Base-by-base conservation (phyloP, 768 basidiomycete genomes). In the Trametes cinnabarina region DNA sequence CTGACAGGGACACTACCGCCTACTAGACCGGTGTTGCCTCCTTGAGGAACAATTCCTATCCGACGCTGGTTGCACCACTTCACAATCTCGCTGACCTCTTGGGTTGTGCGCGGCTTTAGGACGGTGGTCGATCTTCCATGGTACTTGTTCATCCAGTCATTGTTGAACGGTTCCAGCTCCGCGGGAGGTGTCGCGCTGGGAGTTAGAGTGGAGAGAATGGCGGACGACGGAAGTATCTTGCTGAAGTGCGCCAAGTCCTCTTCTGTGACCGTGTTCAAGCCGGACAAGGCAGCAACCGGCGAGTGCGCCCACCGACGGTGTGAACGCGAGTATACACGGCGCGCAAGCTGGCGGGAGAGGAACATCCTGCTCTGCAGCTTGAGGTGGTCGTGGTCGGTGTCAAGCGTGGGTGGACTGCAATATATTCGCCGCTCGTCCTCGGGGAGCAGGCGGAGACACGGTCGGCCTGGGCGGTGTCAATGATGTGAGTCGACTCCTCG, bases 61-160 rank as follows among this genome's bases (percentile, higher is more conserved):
- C 82, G 80, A 55, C 84, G 80, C 52, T 87, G 78, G 65, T 87
- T 84, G 73, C 97, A 98, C 78, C 87, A 92, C 69, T 86, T 87
- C 68, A 98, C 78, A 52, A 98, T 89, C 64, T 88, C 77, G 71
- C 88, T 89, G 69, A 98, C 94, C 74, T 99, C 86, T 60, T 90
- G 75, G 0, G 92, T 90, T 2, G 90, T 86, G 65, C 86, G 90
- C 5, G 97, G 97, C 69, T 89, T 92, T 50, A 98, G 77, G 12
- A 99, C 90, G 25, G 94, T 88, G 15, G 85, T 85, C 9, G 92
- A 84, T 17, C 77, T 73, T n/a, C 96, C 97, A 52, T 80, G 81
- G 71, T 94, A 98, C 72, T 96, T 96, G 66, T 88, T 87, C 88
- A 97, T 93, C 95, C 94, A 97, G 72, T 99, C 96, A 63, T 81